Evolutionary conservation across 225 moss, liverwort and hornwort genomes (phyloP).

Genomic region (Marchantia polymorpha): DNA sequence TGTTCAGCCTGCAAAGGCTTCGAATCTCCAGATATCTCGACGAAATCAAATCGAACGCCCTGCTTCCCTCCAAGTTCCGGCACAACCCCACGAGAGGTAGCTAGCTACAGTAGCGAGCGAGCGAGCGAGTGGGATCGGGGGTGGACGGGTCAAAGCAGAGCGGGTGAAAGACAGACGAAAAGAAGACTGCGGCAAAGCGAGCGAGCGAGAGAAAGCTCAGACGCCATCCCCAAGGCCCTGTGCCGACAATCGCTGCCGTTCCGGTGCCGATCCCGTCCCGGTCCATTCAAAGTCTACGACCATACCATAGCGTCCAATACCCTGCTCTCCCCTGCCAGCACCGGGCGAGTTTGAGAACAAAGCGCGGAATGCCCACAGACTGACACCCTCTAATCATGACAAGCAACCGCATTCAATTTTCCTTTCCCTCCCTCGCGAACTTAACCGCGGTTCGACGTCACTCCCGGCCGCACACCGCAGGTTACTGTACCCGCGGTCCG

Average conservation of each 20-base stretch:
- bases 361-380: not conserved
- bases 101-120: not conserved
- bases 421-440: slow-evolving; percentile 4
- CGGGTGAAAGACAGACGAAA: not conserved
- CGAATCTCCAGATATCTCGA: not conserved
- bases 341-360: not conserved
- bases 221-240: not conserved
- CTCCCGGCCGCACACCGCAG: too few species aligned
- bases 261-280: not conserved
- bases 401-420: slow-evolving; percentile 7
- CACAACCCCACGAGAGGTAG: not conserved
- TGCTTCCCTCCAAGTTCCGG: slow-evolving; percentile 9
- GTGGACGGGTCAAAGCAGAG: not conserved
- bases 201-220: not conserved
- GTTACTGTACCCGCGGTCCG: too few species aligned
- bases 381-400: slow-evolving; percentile 5
- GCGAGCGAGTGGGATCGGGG: not conserved
- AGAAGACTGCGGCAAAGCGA: too few species aligned
- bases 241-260: not conserved
- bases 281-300: not conserved
- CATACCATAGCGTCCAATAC: not conserved
- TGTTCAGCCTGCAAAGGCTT: not conserved
- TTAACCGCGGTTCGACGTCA: not conserved
- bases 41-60: slow-evolving; percentile 2
- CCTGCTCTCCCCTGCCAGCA: not conserved